A percentile compares a stretch with the other conserved stretches of the same genome.
phyloP scores from a whole-genome alignment of 78 protist species.

The Cavenderia fasciculata region DNA sequence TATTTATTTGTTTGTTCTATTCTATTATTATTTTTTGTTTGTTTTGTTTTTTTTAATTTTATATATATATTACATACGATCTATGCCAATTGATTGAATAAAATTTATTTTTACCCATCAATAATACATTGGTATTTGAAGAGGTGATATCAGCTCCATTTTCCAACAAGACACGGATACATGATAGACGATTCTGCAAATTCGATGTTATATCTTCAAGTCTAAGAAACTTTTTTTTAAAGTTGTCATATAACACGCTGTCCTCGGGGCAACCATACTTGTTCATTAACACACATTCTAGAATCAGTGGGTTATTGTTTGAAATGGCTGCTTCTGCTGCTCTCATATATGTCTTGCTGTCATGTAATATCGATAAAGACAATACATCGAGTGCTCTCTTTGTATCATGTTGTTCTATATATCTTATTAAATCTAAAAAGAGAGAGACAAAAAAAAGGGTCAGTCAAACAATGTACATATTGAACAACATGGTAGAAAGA shows the following conservation, averaged over 20 bases:
- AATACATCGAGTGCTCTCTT: not conserved
- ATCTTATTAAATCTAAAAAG: not conserved
- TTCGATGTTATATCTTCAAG: not conserved
- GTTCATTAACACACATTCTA: slow-evolving; percentile 16
- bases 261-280: slow-evolving; percentile 14
- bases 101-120: no score
- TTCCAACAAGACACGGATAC: slow-evolving; percentile 14
- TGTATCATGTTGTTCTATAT: not conserved
- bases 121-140: slow-evolving; percentile 30
- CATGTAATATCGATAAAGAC: not conserved
- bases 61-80: no score
- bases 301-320: not conserved
- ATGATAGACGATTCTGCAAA: not conserved
- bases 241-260: not conserved
- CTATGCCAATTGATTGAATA: no score
- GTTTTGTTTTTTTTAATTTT: no score
- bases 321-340: slow-evolving; percentile 1
- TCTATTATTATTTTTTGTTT: no score
- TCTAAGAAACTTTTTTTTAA: not conserved
- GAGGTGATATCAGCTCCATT: slow-evolving; percentile 46
- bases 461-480: not conserved
- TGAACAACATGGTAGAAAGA: no score
- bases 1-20: no score
- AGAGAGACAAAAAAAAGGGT: not conserved
- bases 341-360: not conserved